Conservation (phyloP, 1,139 yeast genomes). For the Hyphopichia burtonii region DNA sequence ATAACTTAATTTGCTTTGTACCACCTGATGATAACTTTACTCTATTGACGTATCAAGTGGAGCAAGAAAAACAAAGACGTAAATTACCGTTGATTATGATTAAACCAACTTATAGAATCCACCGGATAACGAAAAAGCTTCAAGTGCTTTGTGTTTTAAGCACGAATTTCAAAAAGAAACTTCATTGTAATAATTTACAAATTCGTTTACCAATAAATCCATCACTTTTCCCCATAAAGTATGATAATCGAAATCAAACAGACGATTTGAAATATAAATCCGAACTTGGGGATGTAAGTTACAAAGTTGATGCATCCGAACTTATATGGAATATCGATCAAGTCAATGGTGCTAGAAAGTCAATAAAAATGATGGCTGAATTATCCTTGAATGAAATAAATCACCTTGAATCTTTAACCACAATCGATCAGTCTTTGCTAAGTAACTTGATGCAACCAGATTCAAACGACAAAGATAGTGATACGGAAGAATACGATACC, state of each 20-base stretch:
- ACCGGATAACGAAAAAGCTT: constrained; percentile 20
- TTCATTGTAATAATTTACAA: constrained; percentile 31
- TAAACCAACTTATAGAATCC: constrained; percentile 32
- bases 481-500: constrained; percentile 17
- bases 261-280: constrained; percentile 37
- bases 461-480: constrained; percentile 8
- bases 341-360: constrained; percentile 47
- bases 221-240: constrained; percentile 25
- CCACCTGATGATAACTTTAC: constrained; percentile 49
- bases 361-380: constrained; percentile 47
- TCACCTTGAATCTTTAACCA: not conserved
- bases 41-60: constrained; percentile 42
- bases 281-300: constrained; percentile 42
- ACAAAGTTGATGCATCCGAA: constrained; percentile 46
- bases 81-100: constrained; percentile 40
- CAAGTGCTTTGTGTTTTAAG: constrained; percentile 37
- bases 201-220: constrained; percentile 41
- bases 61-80: constrained; percentile 34
- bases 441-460: not conserved
- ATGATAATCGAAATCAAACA: constrained; percentile 32
- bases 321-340: constrained; percentile 61
- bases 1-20: constrained; percentile 40
- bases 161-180: constrained; percentile 35
- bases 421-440: not conserved
- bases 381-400: constrained; percentile 17